Evolutionary conservation across 768 basidiomycete genomes (phyloP).

Genomic region (Guyanaporus albipodus): DNA sequence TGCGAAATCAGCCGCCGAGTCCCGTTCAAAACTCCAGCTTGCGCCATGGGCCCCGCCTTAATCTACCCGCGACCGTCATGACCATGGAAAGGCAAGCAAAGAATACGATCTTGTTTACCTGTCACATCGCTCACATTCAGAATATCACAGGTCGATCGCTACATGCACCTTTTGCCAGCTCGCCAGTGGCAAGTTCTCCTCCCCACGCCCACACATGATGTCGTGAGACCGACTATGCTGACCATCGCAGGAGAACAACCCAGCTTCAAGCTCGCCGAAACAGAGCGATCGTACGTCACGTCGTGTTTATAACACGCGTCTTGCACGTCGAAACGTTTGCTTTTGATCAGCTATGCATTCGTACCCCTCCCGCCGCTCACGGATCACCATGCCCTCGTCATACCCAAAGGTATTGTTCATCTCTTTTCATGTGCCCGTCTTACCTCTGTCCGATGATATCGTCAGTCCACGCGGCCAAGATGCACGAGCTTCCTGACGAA

Average conservation of each 20-base stretch:
- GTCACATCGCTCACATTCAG: no score
- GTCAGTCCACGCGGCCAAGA: conserved; percentile 83
- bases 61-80: no score
- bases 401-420: conserved; percentile 89
- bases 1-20: no score
- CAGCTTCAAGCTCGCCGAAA: conserved; percentile 80
- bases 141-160: conserved; percentile 48
- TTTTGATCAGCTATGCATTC: conserved; percentile 85
- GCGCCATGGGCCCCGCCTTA: no score
- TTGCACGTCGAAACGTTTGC: no score
- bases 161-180: conserved; percentile 94
- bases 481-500: conserved; percentile 87
- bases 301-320: neutral
- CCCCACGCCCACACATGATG: no score
- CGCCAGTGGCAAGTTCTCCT: conserved; percentile 62
- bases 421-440: neutral
- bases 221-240: no score
- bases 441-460: neutral
- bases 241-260: conserved; percentile 82
- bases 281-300: conserved; percentile 56
- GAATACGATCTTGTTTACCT: no score
- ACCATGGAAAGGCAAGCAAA: no score
- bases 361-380: no score
- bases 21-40: no score
- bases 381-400: conserved; percentile 87